phyloP scores from a whole-genome alignment of 768 basidiomycete species.

The Kondoa subrosea region DNA sequence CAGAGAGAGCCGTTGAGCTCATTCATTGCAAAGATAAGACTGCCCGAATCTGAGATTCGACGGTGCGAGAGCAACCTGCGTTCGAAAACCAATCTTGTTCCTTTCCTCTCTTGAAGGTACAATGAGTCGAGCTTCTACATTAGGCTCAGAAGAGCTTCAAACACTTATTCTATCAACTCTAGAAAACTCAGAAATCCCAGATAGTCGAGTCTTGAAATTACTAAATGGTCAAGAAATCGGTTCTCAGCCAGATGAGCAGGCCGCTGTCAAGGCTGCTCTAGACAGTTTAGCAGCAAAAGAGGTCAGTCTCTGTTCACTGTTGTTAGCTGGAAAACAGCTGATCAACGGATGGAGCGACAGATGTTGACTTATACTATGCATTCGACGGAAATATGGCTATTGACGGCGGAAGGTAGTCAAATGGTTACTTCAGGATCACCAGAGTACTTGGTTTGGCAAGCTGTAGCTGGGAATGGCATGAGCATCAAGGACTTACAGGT shows the following conservation, averaged over 20 bases:
- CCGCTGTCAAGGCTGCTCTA: conserved; percentile 67
- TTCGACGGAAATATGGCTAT: conserved; percentile 53
- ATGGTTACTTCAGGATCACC: conserved; percentile 73
- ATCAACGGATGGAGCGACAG: conserved; percentile 27
- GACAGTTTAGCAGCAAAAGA: conserved; percentile 79
- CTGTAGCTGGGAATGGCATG: conserved; percentile 39
- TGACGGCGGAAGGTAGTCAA: conserved; percentile 65
- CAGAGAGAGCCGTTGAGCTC: too few species aligned
- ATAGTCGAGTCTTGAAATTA: conserved; percentile 30
- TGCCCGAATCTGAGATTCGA: too few species aligned
- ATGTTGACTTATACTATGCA: conserved; percentile 70
- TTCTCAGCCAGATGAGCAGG: conserved; percentile 39
- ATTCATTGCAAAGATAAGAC: too few species aligned
- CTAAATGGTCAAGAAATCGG: conserved; percentile 14
- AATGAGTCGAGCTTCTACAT: neutral
- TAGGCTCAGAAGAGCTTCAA: neutral
- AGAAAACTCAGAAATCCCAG: conserved; percentile 27
- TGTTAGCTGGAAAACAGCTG: neutral
- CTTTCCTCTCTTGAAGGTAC: too few species aligned
- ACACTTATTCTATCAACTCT: neutral
- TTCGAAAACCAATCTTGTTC: too few species aligned
- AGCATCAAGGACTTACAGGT: neutral
- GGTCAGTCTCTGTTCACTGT: neutral
- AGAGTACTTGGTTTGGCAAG: conserved; percentile 86
- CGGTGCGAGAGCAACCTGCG: too few species aligned